These are phyloP conservation scores for Ceratocystis huliohia DNA, from an alignment of 2,329 filamentous ascomycete species.

Conservation along the genomic window DNA sequence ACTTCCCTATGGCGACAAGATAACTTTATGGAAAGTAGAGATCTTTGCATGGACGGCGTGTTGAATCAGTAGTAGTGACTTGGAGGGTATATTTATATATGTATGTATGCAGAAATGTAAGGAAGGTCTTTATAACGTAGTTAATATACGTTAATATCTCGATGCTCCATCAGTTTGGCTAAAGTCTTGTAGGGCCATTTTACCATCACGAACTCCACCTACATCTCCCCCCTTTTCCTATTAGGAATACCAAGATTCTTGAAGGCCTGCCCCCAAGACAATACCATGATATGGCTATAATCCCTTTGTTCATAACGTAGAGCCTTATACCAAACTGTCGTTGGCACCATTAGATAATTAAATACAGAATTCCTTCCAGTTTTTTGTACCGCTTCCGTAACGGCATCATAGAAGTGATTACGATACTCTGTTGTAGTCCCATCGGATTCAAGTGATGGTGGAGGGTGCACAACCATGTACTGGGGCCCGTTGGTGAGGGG, in stretches of 20 bases:
- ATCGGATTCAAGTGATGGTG: conserved; percentile 27
- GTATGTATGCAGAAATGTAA: neutral
- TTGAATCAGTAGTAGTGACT: neutral
- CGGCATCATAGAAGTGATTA: conserved; percentile 11
- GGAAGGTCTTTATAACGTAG: neutral
- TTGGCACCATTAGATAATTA: neutral
- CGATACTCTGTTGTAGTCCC: neutral
- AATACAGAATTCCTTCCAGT: neutral
- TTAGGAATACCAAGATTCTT: neutral
- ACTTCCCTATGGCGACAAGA: conserved; percentile 42
- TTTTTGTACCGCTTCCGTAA: neutral
- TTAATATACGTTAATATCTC: neutral
- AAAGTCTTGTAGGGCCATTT: neutral
- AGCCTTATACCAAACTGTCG: neutral
- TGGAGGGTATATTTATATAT: neutral
- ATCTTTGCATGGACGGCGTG: neutral
- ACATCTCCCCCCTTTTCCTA: neutral
- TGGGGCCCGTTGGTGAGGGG: neutral
- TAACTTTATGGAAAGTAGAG: neutral
- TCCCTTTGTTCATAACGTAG: neutral
- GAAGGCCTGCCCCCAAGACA: neutral
- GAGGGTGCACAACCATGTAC: conserved; percentile 22
- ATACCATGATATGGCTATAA: neutral
- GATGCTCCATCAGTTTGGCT: neutral
- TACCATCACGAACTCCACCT: neutral